Evolutionary conservation across 345 rosid genomes (phyloP), one percentile per base, ranked within the genome.

Genomic region (Gossypium sturtianum): DNA sequence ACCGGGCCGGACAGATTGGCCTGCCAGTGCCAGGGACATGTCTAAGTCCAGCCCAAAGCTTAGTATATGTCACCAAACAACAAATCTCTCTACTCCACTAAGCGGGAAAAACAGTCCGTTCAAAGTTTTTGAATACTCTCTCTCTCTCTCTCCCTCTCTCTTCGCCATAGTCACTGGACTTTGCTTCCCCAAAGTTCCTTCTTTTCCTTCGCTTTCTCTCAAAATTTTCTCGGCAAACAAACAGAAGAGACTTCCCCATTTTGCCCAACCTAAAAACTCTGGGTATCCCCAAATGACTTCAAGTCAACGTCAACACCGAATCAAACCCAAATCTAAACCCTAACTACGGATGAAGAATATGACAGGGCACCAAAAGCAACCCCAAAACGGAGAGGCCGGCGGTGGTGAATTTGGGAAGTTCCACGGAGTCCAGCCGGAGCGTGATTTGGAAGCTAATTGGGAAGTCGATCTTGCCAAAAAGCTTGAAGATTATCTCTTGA

Each of bases 361-460:
- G 93, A 78, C 67, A 73, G 20, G 45, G 9, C 59, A 16, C 10
- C 59, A 51, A 0, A 16, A 9, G 75, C 59, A 69, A 1, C 77
- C 45, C 74, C 71, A 68, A 75, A 72, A 43, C 27, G 84, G 77
- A 20, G 83, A 78, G 2, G 57, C 78, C 6, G 71, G 59, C 8
- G 71, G 59, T 16, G 70, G 75, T 44, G 85, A 78, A 19, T 71
- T 72, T 47, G 87, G 81, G 62, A 86, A 66, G 79, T 79, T 89
- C 82, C 93, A 89, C 66, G 81, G 82, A 3, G 88, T 96, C 20
- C 94, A 89, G 54, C 94, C 98, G 27, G 93, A 89, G 82, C 90
- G 97, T 4, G 97, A 93, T 82, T 87, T 90, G 70, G 90, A 86
- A 71, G 93, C 99, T 23, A 96, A 96, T 76, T 93, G 98, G 97